Base-by-base conservation (phyloP, 2,329 filamentous ascomycete species). In the Trichoderma brevicompactum region DNA sequence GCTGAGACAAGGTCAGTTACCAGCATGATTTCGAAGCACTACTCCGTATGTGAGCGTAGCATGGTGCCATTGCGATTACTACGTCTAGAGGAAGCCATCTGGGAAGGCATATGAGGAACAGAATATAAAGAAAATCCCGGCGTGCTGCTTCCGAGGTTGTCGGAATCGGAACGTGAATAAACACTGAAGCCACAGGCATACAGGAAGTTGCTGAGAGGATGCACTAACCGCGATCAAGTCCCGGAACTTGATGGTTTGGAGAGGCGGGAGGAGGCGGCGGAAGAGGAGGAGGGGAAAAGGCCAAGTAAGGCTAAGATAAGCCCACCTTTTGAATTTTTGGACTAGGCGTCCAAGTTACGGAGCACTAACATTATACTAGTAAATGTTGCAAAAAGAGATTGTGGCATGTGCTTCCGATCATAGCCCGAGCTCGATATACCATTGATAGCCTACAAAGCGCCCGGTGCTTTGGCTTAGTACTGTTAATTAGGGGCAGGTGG, bases 221-320 rank as follows among this genome's bases (percentile, higher is more conserved):
- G 23, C 59, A 50, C 32, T 32, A 62, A 32, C 59, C 59, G 59
- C 52, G 59, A 10, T 6, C 38, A 62, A 62, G 59, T 62, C 59
- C 48, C 59, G 44, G 17, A n/a, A 19, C n/a, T 46, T 43, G 40
- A 10, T 10, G 40, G 40, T 48, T 12, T 34, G 32, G 28, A 34
- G 41, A 54, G 19, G 52, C 17, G 52, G 52, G 13, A 23, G 46
- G 58, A 34, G 36, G 58, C 15, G 43, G 32, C 12, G 43, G 41
- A 59, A 15, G 46, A 41, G 49, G 28, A 46, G 28, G 40, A 23
- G 36, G 38, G 49, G 28, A 28, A 53, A 12, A 13, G 17, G 43
- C 59, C 23, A 23, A 56, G 53, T 19, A 56, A 34, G 40, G 59
- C 49, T 62, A 54, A 50, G 59, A 62, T 44, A 19, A 53, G 43